phyloP scores from a whole-genome alignment of 2,329 filamentous ascomycete genomes.

The Beauveria pseudobassiana region DNA sequence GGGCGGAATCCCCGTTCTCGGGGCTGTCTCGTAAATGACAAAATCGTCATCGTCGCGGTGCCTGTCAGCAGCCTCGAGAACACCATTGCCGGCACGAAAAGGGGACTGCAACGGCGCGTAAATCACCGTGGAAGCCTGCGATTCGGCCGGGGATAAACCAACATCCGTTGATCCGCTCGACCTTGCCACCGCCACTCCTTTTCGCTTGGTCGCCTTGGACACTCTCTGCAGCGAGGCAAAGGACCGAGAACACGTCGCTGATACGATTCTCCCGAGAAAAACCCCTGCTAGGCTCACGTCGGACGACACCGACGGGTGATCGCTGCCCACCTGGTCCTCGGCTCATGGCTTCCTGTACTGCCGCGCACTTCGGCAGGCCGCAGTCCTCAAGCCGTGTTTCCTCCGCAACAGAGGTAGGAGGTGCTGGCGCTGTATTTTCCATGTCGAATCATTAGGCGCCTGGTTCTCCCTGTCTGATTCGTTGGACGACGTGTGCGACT shows the following conservation, averaged over 20 bases:
- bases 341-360: no score
- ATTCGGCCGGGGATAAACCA: background rate
- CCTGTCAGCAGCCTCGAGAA: no score
- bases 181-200: background rate
- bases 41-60: background rate
- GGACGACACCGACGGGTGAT: background rate
- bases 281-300: background rate
- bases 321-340: background rate
- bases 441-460: no score
- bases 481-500: no score
- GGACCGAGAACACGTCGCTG: slow-evolving; percentile 1
- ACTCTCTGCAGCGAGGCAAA: background rate
- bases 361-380: no score
- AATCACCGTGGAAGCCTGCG: background rate
- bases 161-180: background rate
- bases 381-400: no score
- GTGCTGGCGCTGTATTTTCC: no score
- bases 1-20: background rate
- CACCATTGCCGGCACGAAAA: no score
- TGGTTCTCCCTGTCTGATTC: no score
- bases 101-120: no score
- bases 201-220: background rate
- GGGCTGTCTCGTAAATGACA: background rate
- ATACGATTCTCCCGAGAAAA: background rate
- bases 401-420: no score